Conservation (phyloP, 352 stramenopile genomes). For the Globisporangium canariense region DNA sequence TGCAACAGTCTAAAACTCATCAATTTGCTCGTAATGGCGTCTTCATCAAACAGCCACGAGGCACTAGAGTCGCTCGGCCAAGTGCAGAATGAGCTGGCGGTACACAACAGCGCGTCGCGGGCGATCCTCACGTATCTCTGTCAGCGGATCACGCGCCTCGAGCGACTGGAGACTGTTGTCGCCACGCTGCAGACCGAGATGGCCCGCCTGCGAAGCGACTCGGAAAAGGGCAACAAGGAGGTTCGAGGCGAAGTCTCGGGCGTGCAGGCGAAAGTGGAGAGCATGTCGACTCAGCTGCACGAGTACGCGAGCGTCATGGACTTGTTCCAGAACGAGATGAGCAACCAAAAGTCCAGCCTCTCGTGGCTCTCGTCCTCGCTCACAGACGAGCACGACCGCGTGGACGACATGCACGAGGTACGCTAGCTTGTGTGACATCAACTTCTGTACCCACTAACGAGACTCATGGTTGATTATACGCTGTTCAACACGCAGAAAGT, state of each 20-base stretch:
- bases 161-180: constrained; percentile 47
- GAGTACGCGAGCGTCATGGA: constrained; percentile 61
- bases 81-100: constrained; percentile 47
- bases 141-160: constrained; percentile 50
- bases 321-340: constrained; percentile 65
- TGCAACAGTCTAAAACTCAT: background rate
- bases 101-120: constrained; percentile 52
- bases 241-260: constrained; percentile 44
- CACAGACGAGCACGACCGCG: constrained; percentile 39
- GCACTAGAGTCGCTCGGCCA: constrained; percentile 29
- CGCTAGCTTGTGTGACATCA: background rate
- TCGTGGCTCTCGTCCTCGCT: constrained; percentile 44
- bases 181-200: constrained; percentile 44
- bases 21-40: background rate
- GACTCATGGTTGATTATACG: no score
- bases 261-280: constrained; percentile 42
- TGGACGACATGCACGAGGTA: constrained; percentile 53
- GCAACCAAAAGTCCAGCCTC: constrained; percentile 41
- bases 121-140: constrained; percentile 65
- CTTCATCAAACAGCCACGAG: constrained; percentile 3
- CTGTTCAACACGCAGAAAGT: constrained; percentile 43
- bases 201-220: constrained; percentile 32
- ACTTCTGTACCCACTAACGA: no score
- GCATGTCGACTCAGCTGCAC: constrained; percentile 48
- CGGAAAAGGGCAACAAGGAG: constrained; percentile 35